phyloP scores from a whole-genome alignment of 164 flowering plant genomes.

The Akebia trifoliata region DNA sequence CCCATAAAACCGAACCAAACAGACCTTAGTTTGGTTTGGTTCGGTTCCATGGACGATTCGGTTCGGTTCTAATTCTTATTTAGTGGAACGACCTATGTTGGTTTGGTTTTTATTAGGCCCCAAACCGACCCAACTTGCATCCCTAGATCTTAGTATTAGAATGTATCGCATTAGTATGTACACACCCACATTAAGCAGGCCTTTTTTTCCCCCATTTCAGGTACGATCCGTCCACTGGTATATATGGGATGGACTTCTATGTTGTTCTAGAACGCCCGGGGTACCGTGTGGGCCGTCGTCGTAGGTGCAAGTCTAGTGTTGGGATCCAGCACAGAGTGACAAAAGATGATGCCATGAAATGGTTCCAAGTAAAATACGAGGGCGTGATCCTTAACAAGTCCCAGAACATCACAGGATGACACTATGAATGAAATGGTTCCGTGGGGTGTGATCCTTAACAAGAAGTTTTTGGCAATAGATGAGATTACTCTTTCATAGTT shows the following conservation, averaged over 20 bases:
- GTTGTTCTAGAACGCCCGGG: conserved; percentile 82
- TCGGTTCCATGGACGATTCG: too few species aligned
- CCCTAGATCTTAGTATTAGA: background rate
- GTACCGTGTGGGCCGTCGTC: conserved; percentile 70
- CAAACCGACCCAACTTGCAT: too few species aligned
- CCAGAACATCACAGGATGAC: conserved; percentile 18
- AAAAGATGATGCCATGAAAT: conserved; percentile 83
- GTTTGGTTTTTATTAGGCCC: too few species aligned
- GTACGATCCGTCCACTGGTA: conserved; percentile 85
- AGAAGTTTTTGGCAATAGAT: too few species aligned
- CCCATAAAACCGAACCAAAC: too few species aligned
- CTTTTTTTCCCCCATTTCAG: conserved; percentile 22
- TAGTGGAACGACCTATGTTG: too few species aligned
- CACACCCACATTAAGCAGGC: too few species aligned
- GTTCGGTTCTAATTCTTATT: too few species aligned
- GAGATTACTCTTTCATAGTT: too few species aligned
- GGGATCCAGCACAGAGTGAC: conserved; percentile 83
- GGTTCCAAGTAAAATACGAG: conserved; percentile 85
- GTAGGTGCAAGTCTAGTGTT: conserved; percentile 81
- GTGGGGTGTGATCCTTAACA: too few species aligned
- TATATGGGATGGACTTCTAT: conserved; percentile 85
- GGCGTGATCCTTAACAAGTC: conserved; percentile 88
- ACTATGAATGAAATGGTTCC: too few species aligned
- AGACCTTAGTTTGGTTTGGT: too few species aligned
- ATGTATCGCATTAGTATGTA: background rate